phyloP scores from a whole-genome alignment of 2,329 filamentous ascomycete genomes.

The Teratosphaeria pseudoeucalypti region DNA sequence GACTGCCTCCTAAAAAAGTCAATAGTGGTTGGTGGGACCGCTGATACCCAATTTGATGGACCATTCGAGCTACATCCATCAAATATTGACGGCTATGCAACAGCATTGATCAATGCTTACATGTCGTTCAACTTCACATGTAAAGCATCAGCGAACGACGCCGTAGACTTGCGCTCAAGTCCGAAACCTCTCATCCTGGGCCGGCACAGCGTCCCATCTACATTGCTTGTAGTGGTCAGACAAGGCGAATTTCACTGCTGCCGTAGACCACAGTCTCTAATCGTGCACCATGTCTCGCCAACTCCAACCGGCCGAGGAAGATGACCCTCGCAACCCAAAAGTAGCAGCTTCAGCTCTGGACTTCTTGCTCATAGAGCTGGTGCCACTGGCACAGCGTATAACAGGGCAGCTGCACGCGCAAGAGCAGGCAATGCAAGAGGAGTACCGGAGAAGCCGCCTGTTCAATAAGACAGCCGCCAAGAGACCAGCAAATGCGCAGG shows the following conservation, averaged over 20 bases:
- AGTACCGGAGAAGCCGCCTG: constrained; percentile 20
- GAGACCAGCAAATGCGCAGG: constrained; percentile 6
- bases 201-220: background rate
- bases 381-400: constrained; percentile 84
- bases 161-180: background rate
- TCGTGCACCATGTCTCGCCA: constrained; percentile 4
- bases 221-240: background rate
- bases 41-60: background rate
- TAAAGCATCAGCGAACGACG: background rate
- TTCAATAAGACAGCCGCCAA: constrained; percentile 15
- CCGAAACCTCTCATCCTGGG: background rate
- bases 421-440: constrained; percentile 31
- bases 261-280: background rate
- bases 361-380: constrained; percentile 90
- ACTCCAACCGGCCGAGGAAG: constrained; percentile 1
- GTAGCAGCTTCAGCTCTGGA: constrained; percentile 79
- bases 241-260: background rate
- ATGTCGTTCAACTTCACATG: background rate
- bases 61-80: background rate
- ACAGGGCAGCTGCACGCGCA: constrained; percentile 57
- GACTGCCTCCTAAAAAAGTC: background rate
- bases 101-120: background rate
- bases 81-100: background rate
- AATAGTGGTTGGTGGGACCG: background rate
- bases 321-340: constrained; percentile 21